phyloP scores from a whole-genome alignment of 2,329 filamentous ascomycete species.

The Clonostachys byssicola region DNA sequence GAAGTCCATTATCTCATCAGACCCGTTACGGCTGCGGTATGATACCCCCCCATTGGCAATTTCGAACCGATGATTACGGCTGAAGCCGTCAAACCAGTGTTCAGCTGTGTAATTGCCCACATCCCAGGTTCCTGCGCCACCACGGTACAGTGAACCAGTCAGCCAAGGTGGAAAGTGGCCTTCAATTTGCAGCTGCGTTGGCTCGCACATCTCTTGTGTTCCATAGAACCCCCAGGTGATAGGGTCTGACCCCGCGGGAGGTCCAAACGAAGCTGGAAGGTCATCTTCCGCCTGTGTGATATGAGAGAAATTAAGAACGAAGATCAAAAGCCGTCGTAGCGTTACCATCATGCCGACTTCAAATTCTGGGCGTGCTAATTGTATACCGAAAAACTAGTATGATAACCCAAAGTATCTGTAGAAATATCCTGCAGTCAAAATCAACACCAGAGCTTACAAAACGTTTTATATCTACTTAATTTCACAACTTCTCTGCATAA shows the following conservation, averaged over 20 bases:
- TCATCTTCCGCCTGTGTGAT: too few species aligned
- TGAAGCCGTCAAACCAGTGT: slow-evolving; percentile 82
- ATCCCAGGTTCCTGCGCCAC: slow-evolving; percentile 6
- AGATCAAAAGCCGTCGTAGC: too few species aligned
- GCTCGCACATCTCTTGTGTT: slow-evolving; percentile 4
- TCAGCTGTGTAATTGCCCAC: slow-evolving; percentile 8
- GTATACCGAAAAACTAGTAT: too few species aligned
- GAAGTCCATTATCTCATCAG: slow-evolving; percentile 5
- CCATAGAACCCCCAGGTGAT: slow-evolving; percentile 8
- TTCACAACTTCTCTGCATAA: too few species aligned
- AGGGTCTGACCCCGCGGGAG: background rate
- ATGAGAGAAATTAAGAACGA: too few species aligned
- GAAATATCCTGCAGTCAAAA: too few species aligned
- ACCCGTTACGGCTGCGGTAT: slow-evolving; percentile 6
- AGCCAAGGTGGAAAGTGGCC: slow-evolving; percentile 6
- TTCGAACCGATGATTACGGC: slow-evolving; percentile 68
- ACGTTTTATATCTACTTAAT: too few species aligned
- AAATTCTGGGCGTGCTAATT: too few species aligned
- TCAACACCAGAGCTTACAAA: too few species aligned
- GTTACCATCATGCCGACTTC: too few species aligned
- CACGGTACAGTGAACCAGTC: slow-evolving; percentile 7
- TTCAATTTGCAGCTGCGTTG: slow-evolving; percentile 3
- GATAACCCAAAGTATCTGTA: too few species aligned
- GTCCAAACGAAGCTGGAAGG: background rate
- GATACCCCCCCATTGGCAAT: slow-evolving; percentile 44